These are phyloP conservation scores for Gossypium schwendimanii DNA, from an alignment of 441 rosid species.

Conservation along the genomic window DNA sequence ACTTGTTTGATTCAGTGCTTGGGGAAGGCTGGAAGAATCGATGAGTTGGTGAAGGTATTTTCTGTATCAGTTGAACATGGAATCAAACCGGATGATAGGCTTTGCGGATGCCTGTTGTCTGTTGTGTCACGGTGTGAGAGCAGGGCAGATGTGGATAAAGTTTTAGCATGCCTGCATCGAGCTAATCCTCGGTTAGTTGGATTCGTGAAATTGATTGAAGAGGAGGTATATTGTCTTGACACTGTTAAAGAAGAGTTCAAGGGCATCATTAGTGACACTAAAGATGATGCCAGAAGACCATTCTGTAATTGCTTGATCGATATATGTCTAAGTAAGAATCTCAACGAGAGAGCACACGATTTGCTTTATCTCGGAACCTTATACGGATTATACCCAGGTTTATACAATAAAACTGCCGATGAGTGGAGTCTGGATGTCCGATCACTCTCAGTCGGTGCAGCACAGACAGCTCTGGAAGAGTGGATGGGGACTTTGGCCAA, in stretches of 20 bases:
- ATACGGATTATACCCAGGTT: conserved; percentile 66
- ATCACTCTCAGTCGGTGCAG: conserved; percentile 82
- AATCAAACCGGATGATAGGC: conserved; percentile 70
- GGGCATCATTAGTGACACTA: conserved; percentile 41
- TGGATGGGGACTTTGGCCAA: conserved; percentile 71
- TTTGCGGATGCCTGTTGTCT: conserved; percentile 80
- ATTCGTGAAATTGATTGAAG: conserved; percentile 45
- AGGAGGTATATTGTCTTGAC: conserved; percentile 38
- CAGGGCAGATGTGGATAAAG: conserved; percentile 46
- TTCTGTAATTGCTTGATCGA: conserved; percentile 89
- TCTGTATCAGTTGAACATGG: conserved; percentile 41
- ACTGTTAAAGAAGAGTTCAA: conserved; percentile 56
- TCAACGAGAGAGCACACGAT: conserved; percentile 59
- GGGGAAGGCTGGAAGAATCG: conserved; percentile 61
- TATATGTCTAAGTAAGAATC: conserved; percentile 54
- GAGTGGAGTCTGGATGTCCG: conserved; percentile 90
- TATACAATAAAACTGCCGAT: conserved; percentile 53
- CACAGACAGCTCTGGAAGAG: conserved; percentile 80
- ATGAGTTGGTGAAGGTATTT: conserved; percentile 66
- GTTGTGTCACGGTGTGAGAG: conserved; percentile 63
- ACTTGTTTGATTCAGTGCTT: conserved; percentile 83
- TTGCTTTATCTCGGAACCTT: conserved; percentile 79
- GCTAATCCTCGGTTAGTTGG: conserved; percentile 63
- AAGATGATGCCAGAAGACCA: conserved; percentile 70
- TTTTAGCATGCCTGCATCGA: conserved; percentile 51